Percentiles rank a stretch among this genome's conserved stretches.
phyloP scores from a whole-genome alignment of 495 filamentous ascomycete genomes.

The Friedmanniomyces endolithicus region DNA sequence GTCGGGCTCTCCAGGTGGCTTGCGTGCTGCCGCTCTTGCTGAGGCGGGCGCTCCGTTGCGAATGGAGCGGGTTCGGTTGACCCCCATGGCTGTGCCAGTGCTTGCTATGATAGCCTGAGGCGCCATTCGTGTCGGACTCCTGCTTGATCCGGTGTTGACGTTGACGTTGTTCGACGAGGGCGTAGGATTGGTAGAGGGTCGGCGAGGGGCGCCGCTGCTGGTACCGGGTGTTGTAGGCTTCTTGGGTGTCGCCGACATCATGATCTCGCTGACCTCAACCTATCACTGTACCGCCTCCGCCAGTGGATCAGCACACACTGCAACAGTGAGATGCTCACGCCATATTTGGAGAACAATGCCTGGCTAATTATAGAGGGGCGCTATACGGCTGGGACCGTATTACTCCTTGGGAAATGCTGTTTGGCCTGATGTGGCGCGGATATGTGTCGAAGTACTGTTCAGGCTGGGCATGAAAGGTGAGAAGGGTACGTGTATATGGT shows the following conservation, averaged over 20 bases:
- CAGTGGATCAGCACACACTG: background rate
- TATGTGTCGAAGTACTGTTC: no score
- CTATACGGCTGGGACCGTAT: no score
- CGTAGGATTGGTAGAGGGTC: slow-evolving; percentile 3
- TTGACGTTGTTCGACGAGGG: background rate
- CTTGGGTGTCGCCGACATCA: slow-evolving; percentile 1
- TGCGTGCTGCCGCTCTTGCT: slow-evolving; percentile 20
- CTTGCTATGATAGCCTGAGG: background rate
- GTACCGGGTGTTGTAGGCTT: background rate
- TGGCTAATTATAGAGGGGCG: no score
- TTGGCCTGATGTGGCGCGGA: no score
- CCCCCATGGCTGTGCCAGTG: background rate
- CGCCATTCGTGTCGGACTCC: slow-evolving; percentile 13
- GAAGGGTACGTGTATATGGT: no score
- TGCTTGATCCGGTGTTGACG: background rate
- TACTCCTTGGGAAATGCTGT: no score
- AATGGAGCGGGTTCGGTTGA: slow-evolving; percentile 14
- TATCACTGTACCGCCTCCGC: no score
- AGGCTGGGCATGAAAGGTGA: no score
- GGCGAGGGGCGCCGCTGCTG: background rate
- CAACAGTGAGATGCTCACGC: no score
- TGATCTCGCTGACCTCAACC: background rate
- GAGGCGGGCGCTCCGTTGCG: slow-evolving; percentile 17
- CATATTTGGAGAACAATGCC: no score
- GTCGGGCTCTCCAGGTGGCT: slow-evolving; percentile 17